phyloP scores from a whole-genome alignment of 768 basidiomycete genomes.

The Coprinopsis sp. region DNA sequence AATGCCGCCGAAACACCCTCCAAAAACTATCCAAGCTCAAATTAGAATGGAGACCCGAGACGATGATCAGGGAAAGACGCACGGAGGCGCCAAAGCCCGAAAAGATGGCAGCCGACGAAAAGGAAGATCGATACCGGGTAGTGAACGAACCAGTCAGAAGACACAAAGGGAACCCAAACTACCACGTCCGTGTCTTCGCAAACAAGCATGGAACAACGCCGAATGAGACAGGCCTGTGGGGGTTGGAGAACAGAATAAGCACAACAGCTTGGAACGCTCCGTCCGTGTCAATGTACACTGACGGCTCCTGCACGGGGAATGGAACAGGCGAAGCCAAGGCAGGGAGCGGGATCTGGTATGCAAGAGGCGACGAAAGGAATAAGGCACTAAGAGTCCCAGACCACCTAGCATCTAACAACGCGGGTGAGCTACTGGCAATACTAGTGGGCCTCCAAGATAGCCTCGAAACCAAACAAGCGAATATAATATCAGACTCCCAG shows the following conservation, averaged over 20 bases:
- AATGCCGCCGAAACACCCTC: no score
- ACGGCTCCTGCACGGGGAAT: conserved; percentile 8
- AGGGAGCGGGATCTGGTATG: conserved; percentile 18
- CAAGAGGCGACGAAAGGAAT: conserved; percentile 11
- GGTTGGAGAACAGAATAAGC: conserved; percentile 15
- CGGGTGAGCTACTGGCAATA: conserved; percentile 13
- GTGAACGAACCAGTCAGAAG: no score
- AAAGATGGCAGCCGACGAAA: no score
- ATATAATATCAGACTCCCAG: conserved; percentile 16
- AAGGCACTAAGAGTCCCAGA: conserved; percentile 9
- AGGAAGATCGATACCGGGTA: no score
- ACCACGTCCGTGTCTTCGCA: no score
- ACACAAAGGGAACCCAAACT: no score
- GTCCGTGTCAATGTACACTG: conserved; percentile 8
- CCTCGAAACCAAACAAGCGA: background rate
- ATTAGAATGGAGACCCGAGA: no score
- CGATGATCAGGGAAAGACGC: no score
- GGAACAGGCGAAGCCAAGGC: conserved; percentile 3
- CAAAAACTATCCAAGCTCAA: no score
- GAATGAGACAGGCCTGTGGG: background rate
- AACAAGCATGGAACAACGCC: no score
- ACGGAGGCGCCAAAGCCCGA: no score
- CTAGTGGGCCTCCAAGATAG: background rate
- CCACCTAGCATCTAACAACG: conserved; percentile 13
- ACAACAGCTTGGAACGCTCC: no score